Percentiles rank a stretch among this genome's conserved stretches.
phyloP scores from a whole-genome alignment of 169 alveolate genomes.

The Perkinsus olseni region DNA sequence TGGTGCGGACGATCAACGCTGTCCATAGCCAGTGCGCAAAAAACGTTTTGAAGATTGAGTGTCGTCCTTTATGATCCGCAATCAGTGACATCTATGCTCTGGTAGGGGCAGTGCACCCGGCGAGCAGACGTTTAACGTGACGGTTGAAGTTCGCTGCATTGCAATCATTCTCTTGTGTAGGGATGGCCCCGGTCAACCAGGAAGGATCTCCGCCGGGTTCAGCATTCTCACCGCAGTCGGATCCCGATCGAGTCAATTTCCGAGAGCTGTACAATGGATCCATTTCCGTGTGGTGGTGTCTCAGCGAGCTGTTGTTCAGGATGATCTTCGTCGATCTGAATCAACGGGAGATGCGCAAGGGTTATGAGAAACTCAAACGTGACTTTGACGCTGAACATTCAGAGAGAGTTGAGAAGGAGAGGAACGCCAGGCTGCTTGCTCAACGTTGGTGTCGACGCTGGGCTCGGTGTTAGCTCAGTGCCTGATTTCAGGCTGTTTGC shows the following conservation, averaged over 20 bases:
- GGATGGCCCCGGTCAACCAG: background rate
- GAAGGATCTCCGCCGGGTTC: background rate
- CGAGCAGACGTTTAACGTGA: too few species aligned
- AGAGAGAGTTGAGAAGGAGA: background rate
- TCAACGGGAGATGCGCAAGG: background rate
- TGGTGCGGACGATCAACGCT: too few species aligned
- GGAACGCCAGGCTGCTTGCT: background rate
- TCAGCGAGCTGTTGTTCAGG: background rate
- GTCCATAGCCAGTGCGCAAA: too few species aligned
- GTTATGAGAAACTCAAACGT: background rate
- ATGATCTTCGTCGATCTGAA: background rate
- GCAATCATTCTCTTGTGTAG: background rate
- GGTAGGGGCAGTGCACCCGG: too few species aligned
- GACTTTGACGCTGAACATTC: background rate
- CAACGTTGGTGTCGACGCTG: too few species aligned
- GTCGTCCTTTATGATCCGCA: too few species aligned
- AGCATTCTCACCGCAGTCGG: background rate
- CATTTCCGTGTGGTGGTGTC: too few species aligned
- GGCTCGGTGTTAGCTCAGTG: background rate
- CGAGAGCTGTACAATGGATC: background rate
- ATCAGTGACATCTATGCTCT: too few species aligned
- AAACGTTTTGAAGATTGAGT: too few species aligned
- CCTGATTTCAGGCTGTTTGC: background rate
- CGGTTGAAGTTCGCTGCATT: too few species aligned
- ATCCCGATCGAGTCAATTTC: background rate